These are phyloP conservation scores for Parathielavia hyrcaniae DNA, from an alignment of 495 filamentous ascomycete species.

Conservation along the genomic window DNA sequence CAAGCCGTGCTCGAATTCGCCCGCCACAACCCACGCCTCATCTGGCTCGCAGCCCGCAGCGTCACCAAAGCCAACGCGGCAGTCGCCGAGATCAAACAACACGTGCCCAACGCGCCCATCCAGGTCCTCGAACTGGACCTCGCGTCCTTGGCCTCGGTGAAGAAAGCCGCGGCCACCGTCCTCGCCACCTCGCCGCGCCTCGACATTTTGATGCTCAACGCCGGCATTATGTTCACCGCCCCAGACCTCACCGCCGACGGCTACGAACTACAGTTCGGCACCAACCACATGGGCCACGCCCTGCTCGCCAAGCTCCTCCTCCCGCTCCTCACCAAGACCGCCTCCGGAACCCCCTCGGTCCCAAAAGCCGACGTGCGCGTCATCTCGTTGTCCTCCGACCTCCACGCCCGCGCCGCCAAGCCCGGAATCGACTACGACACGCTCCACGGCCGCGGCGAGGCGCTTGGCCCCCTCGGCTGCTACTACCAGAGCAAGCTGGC, in stretches of 20 bases:
- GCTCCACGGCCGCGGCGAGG: conserved; percentile 31
- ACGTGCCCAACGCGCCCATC: conserved; percentile 18
- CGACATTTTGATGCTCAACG: conserved; percentile 50
- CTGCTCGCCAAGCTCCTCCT: conserved; percentile 59
- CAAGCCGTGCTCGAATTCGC: conserved; percentile 57
- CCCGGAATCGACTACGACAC: conserved; percentile 36
- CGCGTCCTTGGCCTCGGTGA: conserved; percentile 27
- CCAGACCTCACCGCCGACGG: conserved; percentile 52
- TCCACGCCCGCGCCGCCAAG: conserved; percentile 32
- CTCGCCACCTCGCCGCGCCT: conserved; percentile 29
- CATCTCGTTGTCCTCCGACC: conserved; percentile 35
- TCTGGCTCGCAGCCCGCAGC: conserved; percentile 59
- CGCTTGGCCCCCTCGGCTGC: conserved; percentile 23
- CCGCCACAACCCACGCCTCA: conserved; percentile 52
- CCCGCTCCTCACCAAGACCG: conserved; percentile 50
- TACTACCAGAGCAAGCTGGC: conserved; percentile 66
- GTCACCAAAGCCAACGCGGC: conserved; percentile 28
- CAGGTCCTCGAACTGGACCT: conserved; percentile 38
- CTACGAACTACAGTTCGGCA: conserved; percentile 67
- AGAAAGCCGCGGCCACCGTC: conserved; percentile 24
- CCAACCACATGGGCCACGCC: conserved; percentile 64
- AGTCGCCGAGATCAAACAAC: conserved; percentile 14
- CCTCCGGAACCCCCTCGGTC: conserved; percentile 4
- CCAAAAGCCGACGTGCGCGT: conserved; percentile 40
- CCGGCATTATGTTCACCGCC: conserved; percentile 59